Conservation (phyloP, 2,329 filamentous ascomycete species). For the Penicillium sp. region DNA sequence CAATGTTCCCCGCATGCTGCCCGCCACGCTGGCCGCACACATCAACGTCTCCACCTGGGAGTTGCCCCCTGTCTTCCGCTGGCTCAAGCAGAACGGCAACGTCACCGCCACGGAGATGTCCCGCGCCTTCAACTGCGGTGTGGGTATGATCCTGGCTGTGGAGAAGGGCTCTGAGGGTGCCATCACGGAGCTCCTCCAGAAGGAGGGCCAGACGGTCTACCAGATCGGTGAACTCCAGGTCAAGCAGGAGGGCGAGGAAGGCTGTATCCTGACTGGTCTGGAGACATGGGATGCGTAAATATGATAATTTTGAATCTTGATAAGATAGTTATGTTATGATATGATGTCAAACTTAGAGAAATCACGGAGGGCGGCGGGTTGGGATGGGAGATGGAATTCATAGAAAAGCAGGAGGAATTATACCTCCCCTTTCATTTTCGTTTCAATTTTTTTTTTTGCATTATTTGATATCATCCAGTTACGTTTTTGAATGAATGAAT, state of each 20-base stretch:
- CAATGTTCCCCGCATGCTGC: constrained; percentile 91
- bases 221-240: constrained; percentile 64
- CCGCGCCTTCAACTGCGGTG: constrained; percentile 84
- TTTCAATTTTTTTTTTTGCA: too few species aligned
- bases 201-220: constrained; percentile 74
- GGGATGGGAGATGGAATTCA: too few species aligned
- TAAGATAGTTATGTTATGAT: too few species aligned
- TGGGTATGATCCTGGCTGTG: constrained; percentile 89
- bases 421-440: too few species aligned
- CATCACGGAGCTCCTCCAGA: constrained; percentile 49
- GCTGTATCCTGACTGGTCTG: constrained; percentile 56
- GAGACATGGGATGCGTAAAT: constrained; percentile 36
- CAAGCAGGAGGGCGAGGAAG: constrained; percentile 46
- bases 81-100: constrained; percentile 66
- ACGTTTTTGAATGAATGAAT: too few species aligned
- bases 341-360: too few species aligned
- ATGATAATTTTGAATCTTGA: constrained; percentile 6
- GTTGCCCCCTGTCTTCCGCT: constrained; percentile 70
- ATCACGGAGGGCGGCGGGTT: too few species aligned
- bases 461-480: too few species aligned
- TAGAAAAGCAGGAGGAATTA: too few species aligned
- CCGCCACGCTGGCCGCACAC: constrained; percentile 64
- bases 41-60: constrained; percentile 70
- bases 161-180: constrained; percentile 29
- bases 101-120: constrained; percentile 73